Evolutionary conservation across 345 rosid species (phyloP).

Genomic region (Noccaea bulbosa): DNA sequence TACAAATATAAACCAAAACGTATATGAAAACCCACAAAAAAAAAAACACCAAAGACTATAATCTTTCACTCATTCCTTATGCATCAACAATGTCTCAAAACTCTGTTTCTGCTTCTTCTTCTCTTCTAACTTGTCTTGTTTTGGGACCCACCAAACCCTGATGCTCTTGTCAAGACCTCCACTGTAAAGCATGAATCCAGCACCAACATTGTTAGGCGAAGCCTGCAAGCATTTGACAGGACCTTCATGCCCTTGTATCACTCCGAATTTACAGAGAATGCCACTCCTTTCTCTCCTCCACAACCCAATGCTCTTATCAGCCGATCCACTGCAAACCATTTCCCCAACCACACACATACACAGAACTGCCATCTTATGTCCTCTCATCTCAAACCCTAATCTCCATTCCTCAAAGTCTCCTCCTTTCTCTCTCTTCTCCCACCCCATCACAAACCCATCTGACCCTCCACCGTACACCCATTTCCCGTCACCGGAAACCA

Average conservation of each 20-base stretch:
- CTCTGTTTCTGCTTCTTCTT: conserved; percentile 39
- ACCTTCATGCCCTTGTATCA: conserved; percentile 76
- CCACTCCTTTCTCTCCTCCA: conserved; percentile 70
- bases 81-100: conserved; percentile 32
- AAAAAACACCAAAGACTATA: conserved; percentile 1
- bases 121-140: conserved; percentile 29
- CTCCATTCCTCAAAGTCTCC: conserved; percentile 55
- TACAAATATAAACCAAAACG: conserved; percentile 39
- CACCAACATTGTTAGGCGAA: conserved; percentile 55
- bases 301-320: conserved; percentile 84
- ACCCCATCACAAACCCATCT: conserved; percentile 84
- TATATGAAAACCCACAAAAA: conserved; percentile 18
- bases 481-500: conserved; percentile 66
- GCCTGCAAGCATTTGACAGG: conserved; percentile 95
- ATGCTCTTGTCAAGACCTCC: conserved; percentile 90
- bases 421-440: conserved; percentile 58
- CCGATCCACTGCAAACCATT: conserved; percentile 78
- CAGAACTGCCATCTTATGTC: conserved; percentile 75
- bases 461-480: conserved; percentile 89
- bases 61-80: conserved; percentile 30
- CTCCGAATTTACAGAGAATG: conserved; percentile 55
- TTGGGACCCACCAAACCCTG: conserved; percentile 95
- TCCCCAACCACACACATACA: conserved; percentile 71
- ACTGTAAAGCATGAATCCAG: conserved; percentile 85
- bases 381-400: conserved; percentile 64